Percentiles rank a stretch among this genome's conserved stretches.
phyloP scores from a whole-genome alignment of 352 stramenopile genomes.

The Peronospora belbahrii region DNA sequence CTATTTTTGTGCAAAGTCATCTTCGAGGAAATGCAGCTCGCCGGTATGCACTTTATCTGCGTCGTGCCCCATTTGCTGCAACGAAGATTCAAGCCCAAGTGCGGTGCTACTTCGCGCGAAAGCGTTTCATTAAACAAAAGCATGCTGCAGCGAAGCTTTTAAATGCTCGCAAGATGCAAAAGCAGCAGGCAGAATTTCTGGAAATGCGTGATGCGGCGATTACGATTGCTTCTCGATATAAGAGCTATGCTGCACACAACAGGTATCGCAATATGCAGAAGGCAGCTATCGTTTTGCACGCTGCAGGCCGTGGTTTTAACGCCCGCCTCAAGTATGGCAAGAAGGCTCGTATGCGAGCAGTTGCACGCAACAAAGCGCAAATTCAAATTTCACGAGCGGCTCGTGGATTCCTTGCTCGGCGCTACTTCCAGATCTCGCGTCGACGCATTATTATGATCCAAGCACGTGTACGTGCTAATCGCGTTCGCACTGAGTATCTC shows the following conservation, averaged over 20 bases:
- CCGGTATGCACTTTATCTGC: slow-evolving; percentile 60
- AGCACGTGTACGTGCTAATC: slow-evolving; percentile 76
- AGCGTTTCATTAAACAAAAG: slow-evolving; percentile 57
- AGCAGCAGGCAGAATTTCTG: slow-evolving; percentile 55
- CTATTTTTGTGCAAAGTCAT: slow-evolving; percentile 68
- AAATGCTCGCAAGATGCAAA: slow-evolving; percentile 65
- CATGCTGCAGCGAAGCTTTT: slow-evolving; percentile 59
- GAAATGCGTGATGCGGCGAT: slow-evolving; percentile 52
- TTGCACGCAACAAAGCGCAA: slow-evolving; percentile 71
- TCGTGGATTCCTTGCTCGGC: slow-evolving; percentile 61
- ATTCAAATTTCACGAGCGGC: slow-evolving; percentile 64
- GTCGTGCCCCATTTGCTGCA: slow-evolving; percentile 60
- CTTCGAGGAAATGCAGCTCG: slow-evolving; percentile 64
- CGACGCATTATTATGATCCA: slow-evolving; percentile 83
- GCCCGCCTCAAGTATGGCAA: slow-evolving; percentile 84
- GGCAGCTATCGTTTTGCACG: slow-evolving; percentile 70
- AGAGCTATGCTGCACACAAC: slow-evolving; percentile 47
- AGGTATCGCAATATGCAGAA: slow-evolving; percentile 67
- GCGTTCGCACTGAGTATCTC: slow-evolving; percentile 82
- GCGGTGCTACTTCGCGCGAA: slow-evolving; percentile 57
- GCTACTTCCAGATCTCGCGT: slow-evolving; percentile 41
- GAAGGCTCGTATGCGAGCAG: slow-evolving; percentile 65
- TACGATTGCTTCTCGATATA: slow-evolving; percentile 70
- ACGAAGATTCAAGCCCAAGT: slow-evolving; percentile 77
- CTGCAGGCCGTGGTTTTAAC: slow-evolving; percentile 67